These are phyloP conservation scores for Ajuga chamaepitys DNA, from an alignment of 257 asterid species.

Conservation along the genomic window DNA sequence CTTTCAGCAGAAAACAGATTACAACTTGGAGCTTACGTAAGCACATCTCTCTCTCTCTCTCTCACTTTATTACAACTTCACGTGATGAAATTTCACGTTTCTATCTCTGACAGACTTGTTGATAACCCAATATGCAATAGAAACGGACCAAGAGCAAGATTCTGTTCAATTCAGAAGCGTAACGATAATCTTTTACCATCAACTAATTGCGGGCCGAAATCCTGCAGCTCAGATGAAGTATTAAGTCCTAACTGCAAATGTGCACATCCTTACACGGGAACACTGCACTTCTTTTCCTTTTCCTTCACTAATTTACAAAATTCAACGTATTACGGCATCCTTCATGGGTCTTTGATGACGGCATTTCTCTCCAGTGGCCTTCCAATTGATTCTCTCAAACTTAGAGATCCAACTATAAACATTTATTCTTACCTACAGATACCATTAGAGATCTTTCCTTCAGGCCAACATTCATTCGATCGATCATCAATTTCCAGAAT, in stretches of 20 bases:
- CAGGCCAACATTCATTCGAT: conserved; percentile 45
- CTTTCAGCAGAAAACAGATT: conserved; percentile 40
- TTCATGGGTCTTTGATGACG: conserved; percentile 43
- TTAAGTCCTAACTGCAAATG: conserved; percentile 67
- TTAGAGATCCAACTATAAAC: conserved; percentile 42
- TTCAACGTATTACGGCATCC: conserved; percentile 42
- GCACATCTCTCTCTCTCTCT: background rate
- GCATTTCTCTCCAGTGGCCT: conserved; percentile 38
- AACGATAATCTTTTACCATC: conserved; percentile 21
- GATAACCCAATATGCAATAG: conserved; percentile 62
- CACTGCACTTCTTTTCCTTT: conserved; percentile 54
- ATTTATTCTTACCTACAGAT: conserved; percentile 39
- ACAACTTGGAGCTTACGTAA: conserved; percentile 43
- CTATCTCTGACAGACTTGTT: conserved; percentile 38
- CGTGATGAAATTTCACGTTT: background rate
- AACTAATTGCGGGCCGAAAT: conserved; percentile 30
- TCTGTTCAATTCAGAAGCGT: conserved; percentile 27
- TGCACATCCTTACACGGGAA: conserved; percentile 68
- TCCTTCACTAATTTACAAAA: conserved; percentile 69
- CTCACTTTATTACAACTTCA: background rate
- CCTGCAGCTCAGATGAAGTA: conserved; percentile 41
- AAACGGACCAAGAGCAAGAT: conserved; percentile 34
- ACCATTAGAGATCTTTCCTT: conserved; percentile 63
- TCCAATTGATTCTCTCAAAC: conserved; percentile 58
- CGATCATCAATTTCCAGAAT: conserved; percentile 46